Evolutionary conservation across 257 asterid genomes (phyloP).

Genomic region (Cruciata laevipes): DNA sequence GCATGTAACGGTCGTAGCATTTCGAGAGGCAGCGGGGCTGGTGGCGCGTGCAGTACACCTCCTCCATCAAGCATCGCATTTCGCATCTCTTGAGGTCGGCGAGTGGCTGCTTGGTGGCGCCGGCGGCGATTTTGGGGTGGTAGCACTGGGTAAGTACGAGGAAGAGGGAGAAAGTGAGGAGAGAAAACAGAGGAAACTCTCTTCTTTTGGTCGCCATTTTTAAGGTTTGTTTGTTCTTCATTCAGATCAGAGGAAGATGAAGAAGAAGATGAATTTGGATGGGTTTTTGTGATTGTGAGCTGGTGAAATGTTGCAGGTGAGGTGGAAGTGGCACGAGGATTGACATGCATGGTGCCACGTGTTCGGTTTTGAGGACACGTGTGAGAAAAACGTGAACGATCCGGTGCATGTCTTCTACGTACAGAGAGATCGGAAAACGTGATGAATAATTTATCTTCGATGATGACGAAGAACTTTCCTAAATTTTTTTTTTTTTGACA

Average conservation of each 20-base stretch:
- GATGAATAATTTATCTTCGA: too few species aligned
- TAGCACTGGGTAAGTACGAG: background rate
- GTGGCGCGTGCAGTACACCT: slow-evolving; percentile 6
- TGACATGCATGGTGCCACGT: background rate
- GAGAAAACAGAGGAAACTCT: slow-evolving; percentile 10
- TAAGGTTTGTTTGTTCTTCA: background rate
- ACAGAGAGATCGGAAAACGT: background rate
- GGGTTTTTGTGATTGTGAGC: background rate
- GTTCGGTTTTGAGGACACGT: background rate
- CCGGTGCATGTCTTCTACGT: background rate
- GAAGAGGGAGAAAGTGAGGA: slow-evolving; percentile 18
- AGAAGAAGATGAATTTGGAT: background rate
- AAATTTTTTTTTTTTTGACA: too few species aligned
- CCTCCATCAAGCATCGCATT: slow-evolving; percentile 2
- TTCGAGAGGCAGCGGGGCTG: background rate
- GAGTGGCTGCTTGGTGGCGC: slow-evolving; percentile 12
- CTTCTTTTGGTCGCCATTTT: background rate
- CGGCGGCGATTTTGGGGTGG: slow-evolving; percentile 11
- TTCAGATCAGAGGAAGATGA: background rate
- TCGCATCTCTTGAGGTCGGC: slow-evolving; percentile 16
- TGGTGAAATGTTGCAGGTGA: background rate
- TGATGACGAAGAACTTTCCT: background rate
- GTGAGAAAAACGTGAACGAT: background rate
- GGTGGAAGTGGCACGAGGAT: background rate
- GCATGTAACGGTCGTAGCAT: slow-evolving; percentile 13